A percentile compares a stretch with the other conserved stretches of the same genome.
These are phyloP conservation scores for Ogataea trehaloabstinens DNA, from an alignment of 805 yeast genomes.

Conservation along the genomic window DNA sequence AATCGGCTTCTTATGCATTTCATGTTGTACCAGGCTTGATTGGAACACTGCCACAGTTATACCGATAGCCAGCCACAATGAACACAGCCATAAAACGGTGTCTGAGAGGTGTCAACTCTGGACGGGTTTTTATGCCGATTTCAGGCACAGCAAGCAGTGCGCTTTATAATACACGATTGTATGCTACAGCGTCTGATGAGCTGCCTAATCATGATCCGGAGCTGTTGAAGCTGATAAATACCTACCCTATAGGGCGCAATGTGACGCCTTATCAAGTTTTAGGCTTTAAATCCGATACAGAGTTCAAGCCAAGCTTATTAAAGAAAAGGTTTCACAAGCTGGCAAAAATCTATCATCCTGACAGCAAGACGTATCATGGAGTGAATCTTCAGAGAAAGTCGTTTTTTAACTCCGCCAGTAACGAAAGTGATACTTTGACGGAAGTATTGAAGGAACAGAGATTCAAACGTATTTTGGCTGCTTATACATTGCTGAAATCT, in stretches of 20 bases:
- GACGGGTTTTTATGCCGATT: too few relatives aligned
- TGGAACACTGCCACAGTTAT: too few relatives aligned
- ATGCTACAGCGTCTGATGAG: constrained; percentile 3
- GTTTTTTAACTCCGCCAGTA: constrained; percentile 8
- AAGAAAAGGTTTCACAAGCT: constrained; percentile 53
- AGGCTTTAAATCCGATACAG: constrained; percentile 34
- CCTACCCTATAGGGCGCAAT: constrained; percentile 43
- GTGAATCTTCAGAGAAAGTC: constrained; percentile 11
- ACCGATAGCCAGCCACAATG: too few relatives aligned
- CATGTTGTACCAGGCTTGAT: too few relatives aligned
- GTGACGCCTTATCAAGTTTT: constrained; percentile 78
- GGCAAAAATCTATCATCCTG: constrained; percentile 85
- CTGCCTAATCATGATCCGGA: constrained; percentile 19
- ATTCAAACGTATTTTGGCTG: constrained; percentile 55
- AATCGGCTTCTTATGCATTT: too few relatives aligned
- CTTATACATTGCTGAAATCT: constrained; percentile 55
- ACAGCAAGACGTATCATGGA: constrained; percentile 34
- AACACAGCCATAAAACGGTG: too few relatives aligned
- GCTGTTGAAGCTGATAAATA: constrained; percentile 21
- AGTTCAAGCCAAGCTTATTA: constrained; percentile 38
- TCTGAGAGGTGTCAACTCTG: too few relatives aligned
- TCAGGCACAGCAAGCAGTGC: too few relatives aligned
- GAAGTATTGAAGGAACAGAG: constrained; percentile 36
- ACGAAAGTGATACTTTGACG: constrained; percentile 12
- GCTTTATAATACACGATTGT: too few relatives aligned